Base-by-base conservation (phyloP, 148 eudicot genomes). In the Arbutus unedo region DNA sequence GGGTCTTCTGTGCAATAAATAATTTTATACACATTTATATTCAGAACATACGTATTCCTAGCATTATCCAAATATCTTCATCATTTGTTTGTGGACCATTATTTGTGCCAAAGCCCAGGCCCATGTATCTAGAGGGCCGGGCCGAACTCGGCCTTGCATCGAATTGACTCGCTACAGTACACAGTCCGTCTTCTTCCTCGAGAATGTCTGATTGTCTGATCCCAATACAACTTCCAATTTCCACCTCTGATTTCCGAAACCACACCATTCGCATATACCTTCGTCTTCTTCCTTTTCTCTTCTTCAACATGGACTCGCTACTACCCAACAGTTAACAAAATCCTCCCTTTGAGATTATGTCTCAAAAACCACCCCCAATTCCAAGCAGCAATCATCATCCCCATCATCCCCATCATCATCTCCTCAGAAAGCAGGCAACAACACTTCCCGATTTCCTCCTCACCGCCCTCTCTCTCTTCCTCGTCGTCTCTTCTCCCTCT, bases 401-500 rank as follows among this genome's bases (percentile, higher is more conserved):
- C 41, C 85, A 11, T 76, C 71, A 45, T 59, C 70, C 23, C 41
- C 6, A 59, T 19, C 64, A 18, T 21, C 70, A 64, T 11, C 38
- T 62, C 44, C 71, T 25, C 71, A 66, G 31, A 66, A 90, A 84
- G 48, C 89, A 85, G 55, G 74, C 91, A 54, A 72, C 90, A 3
- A 84, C 91, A 5, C 76, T 93, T 81, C 91, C 96, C 3, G 94
- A 96, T 60, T 88, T 91, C 79, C 79, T 96, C 86, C 85, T 96
- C 87, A 86, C 96, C 8, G 91, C 92, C 18, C 86, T 96, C 85
- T 94, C 98, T 16, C 85, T 91, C 88, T 87, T 93, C 84, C 80
- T 92, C 66, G 84, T 91, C 87, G 82, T 92, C 84, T 85, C 94
- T 16, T 81, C 91, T 80, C 87, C 94, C 15, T 64, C 70, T 19